Conservation (phyloP, 2,329 filamentous ascomycete species). For the Aspergillus tanneri region DNA sequence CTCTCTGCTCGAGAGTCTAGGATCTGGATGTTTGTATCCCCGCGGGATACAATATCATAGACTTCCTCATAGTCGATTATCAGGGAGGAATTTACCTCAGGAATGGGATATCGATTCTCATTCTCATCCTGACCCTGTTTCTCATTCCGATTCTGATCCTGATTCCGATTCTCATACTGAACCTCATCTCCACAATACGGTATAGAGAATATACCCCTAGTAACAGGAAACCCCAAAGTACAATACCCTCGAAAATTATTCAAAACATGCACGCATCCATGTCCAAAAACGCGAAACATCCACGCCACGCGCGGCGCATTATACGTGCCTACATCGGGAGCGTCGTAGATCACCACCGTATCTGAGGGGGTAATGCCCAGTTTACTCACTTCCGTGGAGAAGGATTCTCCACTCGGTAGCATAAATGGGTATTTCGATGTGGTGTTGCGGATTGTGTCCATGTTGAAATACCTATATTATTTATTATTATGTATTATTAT, state of each 20-base stretch:
- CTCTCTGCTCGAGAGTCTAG: slow-evolving; percentile 22
- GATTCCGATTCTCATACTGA: neutral
- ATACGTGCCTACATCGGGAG: slow-evolving; percentile 29
- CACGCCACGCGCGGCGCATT: slow-evolving; percentile 31
- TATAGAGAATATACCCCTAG: slow-evolving; percentile 2
- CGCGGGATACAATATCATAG: neutral
- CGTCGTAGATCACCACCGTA: slow-evolving; percentile 32
- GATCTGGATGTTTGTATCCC: slow-evolving; percentile 15
- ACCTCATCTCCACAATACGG: neutral
- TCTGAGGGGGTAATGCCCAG: slow-evolving; percentile 25
- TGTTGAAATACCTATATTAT: slow-evolving; percentile 29
- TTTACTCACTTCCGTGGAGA: slow-evolving; percentile 20
- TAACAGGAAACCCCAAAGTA: slow-evolving; percentile 19
- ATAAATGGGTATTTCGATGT: slow-evolving; percentile 29
- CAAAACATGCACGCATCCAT: slow-evolving; percentile 28
- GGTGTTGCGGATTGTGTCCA: slow-evolving; percentile 25
- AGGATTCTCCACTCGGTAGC: slow-evolving; percentile 26
- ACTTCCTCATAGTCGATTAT: slow-evolving; percentile 22
- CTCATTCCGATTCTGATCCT: neutral
- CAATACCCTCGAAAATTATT: slow-evolving; percentile 32
- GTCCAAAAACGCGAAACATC: slow-evolving; percentile 29
- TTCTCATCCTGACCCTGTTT: neutral
- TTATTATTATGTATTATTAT: neutral
- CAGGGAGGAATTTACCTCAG: neutral
- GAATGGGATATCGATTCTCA: slow-evolving; percentile 6